Evolutionary conservation across 2,329 filamentous ascomycete genomes (phyloP).

Genomic region (Aspergillus flavus): DNA sequence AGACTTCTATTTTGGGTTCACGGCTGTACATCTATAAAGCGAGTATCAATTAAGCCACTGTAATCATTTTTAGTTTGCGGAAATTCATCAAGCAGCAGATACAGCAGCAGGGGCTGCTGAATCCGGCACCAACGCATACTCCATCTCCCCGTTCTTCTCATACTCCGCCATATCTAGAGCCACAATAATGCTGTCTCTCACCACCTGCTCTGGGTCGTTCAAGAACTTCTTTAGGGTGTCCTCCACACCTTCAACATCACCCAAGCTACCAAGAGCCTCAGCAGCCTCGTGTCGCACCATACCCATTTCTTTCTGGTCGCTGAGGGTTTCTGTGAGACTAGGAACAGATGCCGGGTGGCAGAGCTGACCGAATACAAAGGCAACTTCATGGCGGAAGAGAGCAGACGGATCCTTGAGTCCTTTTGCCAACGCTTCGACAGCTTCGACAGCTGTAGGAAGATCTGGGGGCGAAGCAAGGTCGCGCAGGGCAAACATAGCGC

Average conservation of each 20-base stretch:
- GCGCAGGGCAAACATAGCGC: conserved; percentile 96
- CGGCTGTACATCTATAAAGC: conserved; percentile 29
- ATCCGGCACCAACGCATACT: conserved; percentile 89
- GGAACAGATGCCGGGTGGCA: conserved; percentile 97
- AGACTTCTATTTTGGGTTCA: conserved; percentile 21
- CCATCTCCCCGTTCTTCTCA: conserved; percentile 82
- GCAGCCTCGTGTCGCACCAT: conserved; percentile 99
- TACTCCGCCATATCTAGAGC: conserved; percentile 98
- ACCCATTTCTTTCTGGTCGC: conserved; percentile 78
- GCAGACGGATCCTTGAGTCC: conserved; percentile 85
- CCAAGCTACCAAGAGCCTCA: conserved; percentile 90
- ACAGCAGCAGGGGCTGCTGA: conserved; percentile 30
- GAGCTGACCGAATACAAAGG: conserved; percentile 96
- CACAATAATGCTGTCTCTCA: conserved; percentile 91
- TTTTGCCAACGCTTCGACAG: conserved; percentile 80
- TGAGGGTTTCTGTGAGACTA: conserved; percentile 75
- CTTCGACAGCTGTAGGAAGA: conserved; percentile 84
- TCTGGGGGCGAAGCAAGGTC: conserved; percentile 93
- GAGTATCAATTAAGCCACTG: conserved; percentile 20
- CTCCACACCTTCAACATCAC: conserved; percentile 91
- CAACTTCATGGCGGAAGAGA: conserved; percentile 95
- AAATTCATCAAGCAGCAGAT: conserved; percentile 32
- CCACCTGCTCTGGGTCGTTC: conserved; percentile 87
- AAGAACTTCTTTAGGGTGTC: conserved; percentile 80
- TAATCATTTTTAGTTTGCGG: conserved; percentile 10